Base-by-base conservation (phyloP, 2,329 filamentous ascomycete genomes). In the Alternaria hordeiaustralica region DNA sequence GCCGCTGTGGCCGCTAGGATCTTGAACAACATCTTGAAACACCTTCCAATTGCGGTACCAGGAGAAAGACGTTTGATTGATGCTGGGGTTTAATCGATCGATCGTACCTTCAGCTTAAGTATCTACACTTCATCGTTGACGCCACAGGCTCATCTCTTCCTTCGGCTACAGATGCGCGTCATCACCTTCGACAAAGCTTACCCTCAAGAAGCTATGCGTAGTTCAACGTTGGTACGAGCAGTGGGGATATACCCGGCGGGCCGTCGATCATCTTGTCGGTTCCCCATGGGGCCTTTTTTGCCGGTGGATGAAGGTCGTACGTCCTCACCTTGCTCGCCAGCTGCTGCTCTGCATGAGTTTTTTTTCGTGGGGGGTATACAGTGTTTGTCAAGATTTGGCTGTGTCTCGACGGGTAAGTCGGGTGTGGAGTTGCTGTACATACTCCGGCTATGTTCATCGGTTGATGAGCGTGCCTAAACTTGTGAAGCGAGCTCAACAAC, bases 231-330 rank as follows among this genome's bases (percentile, higher is more conserved):
- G 25, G 49, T 53, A 33, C 13, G 15, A 11, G 15, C 36, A 41
- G 36, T 41, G 36, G 15, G 20, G 30, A 12, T 58, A 62, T 62
- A 62, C 43, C 60, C 55, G 60, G 55, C 30, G 49, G 60, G 13
- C 18, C 43, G 21, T 58, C 11, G 10, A 45, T 41, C 13, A 47
- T 15, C 10, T 21, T 25, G 23, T 54, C 23, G 23, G 47, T 54
- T 43, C 30, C 47, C 55, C 49, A 59, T 44, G 49, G 43, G 55
- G 49, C 55, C 13, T 49, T 9, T 58, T 59, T 54, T 53, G 18
- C 60, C 55, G 55, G 49, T 43, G 55, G 55, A 49, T 43, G 28
- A 49, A 54, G 28, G 23, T 21, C 30, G 30, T 53, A 12, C 54
- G 9, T 20, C 26, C 25, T 36, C 25, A 23, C 18, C 30, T 36